Conservation (phyloP, 805 yeast genomes). For the Danielia oregonensis region DNA sequence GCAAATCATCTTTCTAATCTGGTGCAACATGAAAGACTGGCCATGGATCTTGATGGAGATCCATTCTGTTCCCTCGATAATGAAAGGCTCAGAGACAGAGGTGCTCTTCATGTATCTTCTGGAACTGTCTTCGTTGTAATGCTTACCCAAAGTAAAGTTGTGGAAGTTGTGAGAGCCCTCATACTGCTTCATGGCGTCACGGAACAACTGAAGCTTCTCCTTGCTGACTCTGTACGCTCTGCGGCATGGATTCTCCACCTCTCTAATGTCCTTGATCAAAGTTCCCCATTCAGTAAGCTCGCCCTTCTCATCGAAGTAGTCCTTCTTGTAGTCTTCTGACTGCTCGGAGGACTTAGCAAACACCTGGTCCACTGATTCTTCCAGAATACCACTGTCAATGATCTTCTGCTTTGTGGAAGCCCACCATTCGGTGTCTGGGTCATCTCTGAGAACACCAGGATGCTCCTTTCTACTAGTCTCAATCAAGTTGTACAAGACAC, state of each 20-base stretch:
- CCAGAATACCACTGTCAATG: constrained; percentile 10
- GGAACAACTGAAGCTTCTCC: constrained; percentile 59
- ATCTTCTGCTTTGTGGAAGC: constrained; percentile 36
- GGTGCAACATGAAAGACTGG: constrained; percentile 97
- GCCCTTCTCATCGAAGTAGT: constrained; percentile 29
- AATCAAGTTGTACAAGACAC: constrained; percentile 61
- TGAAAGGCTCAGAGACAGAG: constrained; percentile 81
- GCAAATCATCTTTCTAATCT: constrained; percentile 96
- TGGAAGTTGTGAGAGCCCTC: constrained; percentile 91
- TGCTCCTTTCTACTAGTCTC: constrained; percentile 46
- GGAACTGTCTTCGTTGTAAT: constrained; percentile 81
- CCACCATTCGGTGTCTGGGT: constrained; percentile 68
- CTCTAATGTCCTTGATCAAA: constrained; percentile 51
- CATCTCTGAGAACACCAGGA: constrained; percentile 60
- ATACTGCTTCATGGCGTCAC: constrained; percentile 67
- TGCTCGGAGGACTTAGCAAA: constrained; percentile 33
- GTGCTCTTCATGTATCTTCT: constrained; percentile 76
- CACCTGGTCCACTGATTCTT: constrained; percentile 12
- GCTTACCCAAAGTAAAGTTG: constrained; percentile 80
- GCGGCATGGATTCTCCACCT: constrained; percentile 62
- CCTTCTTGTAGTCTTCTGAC: constrained; percentile 29
- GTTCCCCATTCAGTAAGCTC: constrained; percentile 35
- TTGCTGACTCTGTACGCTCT: constrained; percentile 63
- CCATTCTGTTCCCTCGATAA: constrained; percentile 95
- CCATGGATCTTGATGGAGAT: constrained; percentile 94